Base-by-base conservation (phyloP, 805 yeast species). In the Kodamaea neixiangensis region DNA sequence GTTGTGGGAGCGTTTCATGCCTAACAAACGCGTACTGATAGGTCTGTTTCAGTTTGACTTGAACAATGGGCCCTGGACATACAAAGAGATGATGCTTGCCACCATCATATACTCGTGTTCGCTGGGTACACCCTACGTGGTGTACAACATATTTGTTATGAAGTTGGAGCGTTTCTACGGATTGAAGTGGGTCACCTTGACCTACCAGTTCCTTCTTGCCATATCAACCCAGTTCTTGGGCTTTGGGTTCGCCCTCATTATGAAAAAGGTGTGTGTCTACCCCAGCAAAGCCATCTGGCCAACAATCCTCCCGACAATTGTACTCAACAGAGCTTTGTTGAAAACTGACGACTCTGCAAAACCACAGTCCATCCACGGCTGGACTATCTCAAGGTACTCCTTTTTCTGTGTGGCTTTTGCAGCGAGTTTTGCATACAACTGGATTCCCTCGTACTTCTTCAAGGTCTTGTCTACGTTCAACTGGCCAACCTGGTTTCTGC, bases 231-330 rank as follows among this genome's bases (percentile, higher is more conserved):
- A 83, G 60, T 81, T 80, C 54, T 66, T 85, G 56, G 91, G 90
- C 19, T 80, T 82, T 59, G 85, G 87, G 1, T 77, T 85, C 62
- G 88, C 89, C 5, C 85, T 87, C 46, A 59, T 85, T 17, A 75
- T 83, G 75, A 76, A 86, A 59, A 77, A 79, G 52, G 78, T 85
- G 29, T 75, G 77, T 50, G 66, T 74, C 7, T 73, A 73, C 52
- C 78, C 78, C 1, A 64, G 65, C 19, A 73, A 70, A 53, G 65
- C 78, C 0, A 54, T 74, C 11, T 74, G 78, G 79, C 79, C 79
- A 18, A 72, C 77, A 3, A 64, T 73, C 21, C 56, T 74, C 31
- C 79, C 79, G 5, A 69, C 74, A 1, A 67, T 74, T 48, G 78
- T 78, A 2, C 63, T 73, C 38, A 74, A 74, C 50, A 54, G 70